phyloP scores from a whole-genome alignment of 73 alveolate species.

The Tetrahymena thermophila region DNA sequence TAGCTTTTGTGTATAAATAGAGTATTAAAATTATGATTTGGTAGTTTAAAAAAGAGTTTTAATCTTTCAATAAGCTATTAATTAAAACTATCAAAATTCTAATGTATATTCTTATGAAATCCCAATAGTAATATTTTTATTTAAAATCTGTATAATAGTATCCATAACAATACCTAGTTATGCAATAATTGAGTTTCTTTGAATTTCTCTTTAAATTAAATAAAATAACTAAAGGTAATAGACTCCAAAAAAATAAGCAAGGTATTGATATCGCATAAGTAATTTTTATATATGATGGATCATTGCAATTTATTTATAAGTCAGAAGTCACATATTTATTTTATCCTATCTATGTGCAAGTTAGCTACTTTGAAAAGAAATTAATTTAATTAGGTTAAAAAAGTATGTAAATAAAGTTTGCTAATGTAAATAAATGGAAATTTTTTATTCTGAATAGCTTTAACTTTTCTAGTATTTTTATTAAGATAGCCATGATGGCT shows the following conservation, averaged over 20 bases:
- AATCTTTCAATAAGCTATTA: neutral
- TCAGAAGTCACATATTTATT: neutral
- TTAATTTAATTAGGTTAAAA: neutral
- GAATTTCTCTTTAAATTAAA: neutral
- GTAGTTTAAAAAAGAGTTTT: neutral
- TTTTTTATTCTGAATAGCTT: neutral
- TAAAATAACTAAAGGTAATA: neutral
- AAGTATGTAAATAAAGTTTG: neutral
- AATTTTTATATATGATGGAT: neutral
- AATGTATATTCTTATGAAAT: neutral
- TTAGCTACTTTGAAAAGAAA: neutral
- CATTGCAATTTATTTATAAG: neutral
- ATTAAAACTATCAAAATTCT: neutral
- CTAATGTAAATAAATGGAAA: neutral
- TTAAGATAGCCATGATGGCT: neutral
- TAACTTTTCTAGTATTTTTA: neutral
- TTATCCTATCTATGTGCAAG: neutral
- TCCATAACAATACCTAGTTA: neutral
- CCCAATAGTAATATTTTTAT: neutral
- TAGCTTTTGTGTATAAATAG: neutral
- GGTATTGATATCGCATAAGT: neutral
- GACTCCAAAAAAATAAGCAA: neutral
- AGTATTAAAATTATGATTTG: neutral
- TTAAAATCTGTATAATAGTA: neutral
- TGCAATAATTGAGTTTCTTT: neutral